Base-by-base conservation (phyloP, 768 basidiomycete species). In the Pulveroboletus ravenelii region DNA sequence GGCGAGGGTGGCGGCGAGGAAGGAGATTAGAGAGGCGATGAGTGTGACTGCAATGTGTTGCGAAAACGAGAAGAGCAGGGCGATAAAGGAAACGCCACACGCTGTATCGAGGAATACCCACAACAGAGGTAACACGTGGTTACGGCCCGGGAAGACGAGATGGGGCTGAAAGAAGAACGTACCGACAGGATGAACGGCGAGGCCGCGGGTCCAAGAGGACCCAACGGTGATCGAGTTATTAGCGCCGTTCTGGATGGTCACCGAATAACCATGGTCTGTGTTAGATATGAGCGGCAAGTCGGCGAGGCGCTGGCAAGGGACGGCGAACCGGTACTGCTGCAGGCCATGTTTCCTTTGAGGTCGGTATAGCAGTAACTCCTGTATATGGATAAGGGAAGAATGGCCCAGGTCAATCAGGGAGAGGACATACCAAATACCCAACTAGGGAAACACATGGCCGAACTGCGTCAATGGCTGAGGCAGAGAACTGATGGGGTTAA, bases 101-200 rank as follows among this genome's bases (percentile, higher is more conserved):
- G 78, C 78, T 77, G 54, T 36, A 49, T 31, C 20, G 8, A 46
- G 44, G 10, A 41, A 32, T 12, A 20, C 27, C 27, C 23, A 8
- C 17, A 18, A 4, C 20, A 15, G 41, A 17, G 32, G 25, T 1
- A 51, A 38, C 48, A 52, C 34, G 44, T 51, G 57, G 47, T 55
- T 20, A 46, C 27, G 29, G 1, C 15, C 1, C 35, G 35, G 32
- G 15, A 42, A 27, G 12, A 25, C 10, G 1, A 31, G 18, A 41
- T 39, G 49, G 41, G 17, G 31, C 29, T 10, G 17, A 15, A 14
- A 36, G 32, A 43, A 18, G 12, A 14, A 71, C 82, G 44, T 56
- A 87, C 88, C 87, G 46, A 88, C 79, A 14, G 88, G 87, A 56
- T 88, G 86, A 25, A 88, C 73, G 3, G 80, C 85, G 7, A 90